Conservation (phyloP, 2,329 filamentous ascomycete species). For the Aaosphaeria arxii region DNA sequence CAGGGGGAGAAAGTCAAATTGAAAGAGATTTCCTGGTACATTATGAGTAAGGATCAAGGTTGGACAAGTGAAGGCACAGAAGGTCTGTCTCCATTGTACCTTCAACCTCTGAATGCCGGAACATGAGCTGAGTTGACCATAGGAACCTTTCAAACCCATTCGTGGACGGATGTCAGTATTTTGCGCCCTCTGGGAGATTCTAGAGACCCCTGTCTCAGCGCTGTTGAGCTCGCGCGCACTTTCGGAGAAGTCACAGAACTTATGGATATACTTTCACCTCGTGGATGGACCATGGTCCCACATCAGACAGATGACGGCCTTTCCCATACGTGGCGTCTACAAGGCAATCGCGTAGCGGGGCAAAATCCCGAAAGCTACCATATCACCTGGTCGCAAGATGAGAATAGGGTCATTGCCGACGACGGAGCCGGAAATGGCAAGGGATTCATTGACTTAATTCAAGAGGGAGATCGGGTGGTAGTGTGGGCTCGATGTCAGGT, state of each 20-base stretch:
- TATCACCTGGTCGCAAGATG: constrained; percentile 14
- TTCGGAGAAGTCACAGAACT: too few relatives aligned
- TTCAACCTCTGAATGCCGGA: background rate
- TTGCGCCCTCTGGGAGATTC: background rate
- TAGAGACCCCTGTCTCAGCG: too few relatives aligned
- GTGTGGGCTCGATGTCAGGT: constrained; percentile 34
- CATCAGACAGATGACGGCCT: constrained; percentile 18
- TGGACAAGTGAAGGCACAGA: constrained; percentile 26
- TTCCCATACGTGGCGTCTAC: constrained; percentile 27
- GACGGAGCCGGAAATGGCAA: constrained; percentile 24
- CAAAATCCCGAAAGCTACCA: constrained; percentile 7
- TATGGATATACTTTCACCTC: too few relatives aligned
- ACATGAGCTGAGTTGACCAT: too few relatives aligned
- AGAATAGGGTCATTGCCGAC: background rate
- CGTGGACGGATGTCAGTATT: background rate
- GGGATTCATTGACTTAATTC: constrained; percentile 22
- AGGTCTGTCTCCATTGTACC: constrained; percentile 5
- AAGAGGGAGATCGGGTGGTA: constrained; percentile 23
- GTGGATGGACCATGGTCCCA: constrained; percentile 2
- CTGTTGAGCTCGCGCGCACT: too few relatives aligned
- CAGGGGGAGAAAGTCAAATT: constrained; percentile 37
- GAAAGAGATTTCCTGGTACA: constrained; percentile 20
- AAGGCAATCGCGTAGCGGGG: constrained; percentile 26
- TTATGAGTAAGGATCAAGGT: constrained; percentile 28
- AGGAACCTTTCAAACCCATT: background rate